Evolutionary conservation across 1,284 basidiomycete species (phyloP).

Genomic region (Trametes pubescens): DNA sequence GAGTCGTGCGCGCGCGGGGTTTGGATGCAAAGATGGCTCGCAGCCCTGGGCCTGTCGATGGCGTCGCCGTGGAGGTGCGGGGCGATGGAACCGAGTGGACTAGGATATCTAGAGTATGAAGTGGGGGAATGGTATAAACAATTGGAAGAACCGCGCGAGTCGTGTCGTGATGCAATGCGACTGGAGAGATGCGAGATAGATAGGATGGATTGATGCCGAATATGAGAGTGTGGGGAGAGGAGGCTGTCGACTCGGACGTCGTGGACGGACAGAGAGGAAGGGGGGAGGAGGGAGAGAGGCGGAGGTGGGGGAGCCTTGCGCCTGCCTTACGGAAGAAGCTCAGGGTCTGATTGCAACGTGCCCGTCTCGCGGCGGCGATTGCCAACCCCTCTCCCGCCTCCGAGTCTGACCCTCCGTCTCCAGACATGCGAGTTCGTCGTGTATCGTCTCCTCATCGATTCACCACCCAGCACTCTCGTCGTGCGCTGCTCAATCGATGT

Average conservation of each 20-base stretch:
- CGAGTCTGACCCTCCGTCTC: not conserved
- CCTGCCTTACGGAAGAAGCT: conserved; percentile 54
- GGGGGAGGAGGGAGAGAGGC: conserved; percentile 45
- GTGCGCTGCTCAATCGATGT: conserved; percentile 19
- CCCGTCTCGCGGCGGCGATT: conserved; percentile 59
- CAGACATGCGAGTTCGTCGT: conserved; percentile 31
- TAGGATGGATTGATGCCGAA: conserved; percentile 33
- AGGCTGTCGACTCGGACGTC: conserved; percentile 20
- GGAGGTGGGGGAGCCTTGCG: conserved; percentile 54
- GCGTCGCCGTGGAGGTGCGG: conserved; percentile 24
- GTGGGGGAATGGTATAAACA: conserved; percentile 73
- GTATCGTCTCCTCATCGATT: conserved; percentile 30
- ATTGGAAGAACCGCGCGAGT: conserved; percentile 47
- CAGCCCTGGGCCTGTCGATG: conserved; percentile 31
- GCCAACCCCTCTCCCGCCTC: conserved; percentile 26
- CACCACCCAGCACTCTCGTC: not conserved
- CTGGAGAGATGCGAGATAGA: conserved; percentile 42
- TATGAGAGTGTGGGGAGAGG: conserved; percentile 12
- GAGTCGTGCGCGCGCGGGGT: conserved; percentile 36
- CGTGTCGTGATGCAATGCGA: conserved; percentile 55
- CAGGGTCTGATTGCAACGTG: conserved; percentile 79
- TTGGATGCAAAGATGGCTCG: conserved; percentile 27
- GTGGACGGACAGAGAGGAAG: conserved; percentile 49
- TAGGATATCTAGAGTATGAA: conserved; percentile 50
- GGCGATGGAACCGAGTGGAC: conserved; percentile 35